Conservation (phyloP, 768 basidiomycete genomes). For the Dacryopinax spathularia region DNA sequence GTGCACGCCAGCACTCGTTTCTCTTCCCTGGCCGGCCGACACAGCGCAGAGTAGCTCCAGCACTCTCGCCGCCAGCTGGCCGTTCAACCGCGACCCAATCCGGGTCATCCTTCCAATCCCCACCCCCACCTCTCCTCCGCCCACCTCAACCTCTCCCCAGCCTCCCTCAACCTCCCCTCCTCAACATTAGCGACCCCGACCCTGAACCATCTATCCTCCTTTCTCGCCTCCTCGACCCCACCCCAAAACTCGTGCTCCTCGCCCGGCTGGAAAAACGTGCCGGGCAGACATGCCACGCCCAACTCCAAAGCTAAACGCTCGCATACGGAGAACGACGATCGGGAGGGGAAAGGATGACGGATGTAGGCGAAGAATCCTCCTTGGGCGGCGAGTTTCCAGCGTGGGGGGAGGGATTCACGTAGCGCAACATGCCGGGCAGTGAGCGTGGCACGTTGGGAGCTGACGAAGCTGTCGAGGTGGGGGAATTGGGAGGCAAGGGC, state of each 20-base stretch:
- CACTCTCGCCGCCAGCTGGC: no score
- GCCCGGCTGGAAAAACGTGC: constrained; percentile 40
- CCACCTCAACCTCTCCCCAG: constrained; percentile 18
- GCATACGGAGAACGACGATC: constrained; percentile 41
- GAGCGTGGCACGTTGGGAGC: constrained; percentile 35
- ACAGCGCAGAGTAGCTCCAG: no score
- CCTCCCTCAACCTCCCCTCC: constrained; percentile 30
- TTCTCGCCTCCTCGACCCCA: constrained; percentile 21
- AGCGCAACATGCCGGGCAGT: constrained; percentile 44
- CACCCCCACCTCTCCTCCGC: constrained; percentile 15
- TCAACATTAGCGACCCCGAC: constrained; percentile 73
- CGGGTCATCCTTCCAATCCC: constrained; percentile 12
- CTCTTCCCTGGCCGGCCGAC: no score
- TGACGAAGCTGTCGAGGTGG: constrained; percentile 39
- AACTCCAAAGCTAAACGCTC: constrained; percentile 41
- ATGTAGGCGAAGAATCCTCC: constrained; percentile 76
- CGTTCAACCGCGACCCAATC: no score
- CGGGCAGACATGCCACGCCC: constrained; percentile 56
- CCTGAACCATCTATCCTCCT: constrained; percentile 51
- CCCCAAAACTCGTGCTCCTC: constrained; percentile 12
- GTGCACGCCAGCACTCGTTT: no score
- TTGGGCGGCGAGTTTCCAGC: constrained; percentile 49
- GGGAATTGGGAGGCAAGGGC: constrained; percentile 45
- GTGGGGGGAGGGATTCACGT: constrained; percentile 30
- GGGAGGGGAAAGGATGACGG: constrained; percentile 40